These are phyloP conservation scores for Ogataea henricii DNA, from an alignment of 805 yeast genomes.

Conservation along the genomic window DNA sequence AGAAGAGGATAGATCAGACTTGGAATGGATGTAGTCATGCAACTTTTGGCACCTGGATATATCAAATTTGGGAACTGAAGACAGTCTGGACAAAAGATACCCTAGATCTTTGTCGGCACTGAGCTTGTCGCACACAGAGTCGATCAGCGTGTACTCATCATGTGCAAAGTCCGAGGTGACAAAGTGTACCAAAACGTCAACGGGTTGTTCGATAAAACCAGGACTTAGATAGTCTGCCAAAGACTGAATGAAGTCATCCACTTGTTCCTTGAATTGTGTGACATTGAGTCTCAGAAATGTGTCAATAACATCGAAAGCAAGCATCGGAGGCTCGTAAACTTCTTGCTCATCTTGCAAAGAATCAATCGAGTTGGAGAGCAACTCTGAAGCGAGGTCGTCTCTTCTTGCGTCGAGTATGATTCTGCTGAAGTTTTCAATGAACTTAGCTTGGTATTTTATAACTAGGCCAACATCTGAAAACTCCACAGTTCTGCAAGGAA, in stretches of 20 bases:
- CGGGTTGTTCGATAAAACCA: constrained; percentile 33
- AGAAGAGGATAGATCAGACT: constrained; percentile 11
- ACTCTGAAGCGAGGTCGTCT: constrained; percentile 19
- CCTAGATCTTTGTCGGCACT: constrained; percentile 19
- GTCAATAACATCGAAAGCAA: constrained; percentile 33
- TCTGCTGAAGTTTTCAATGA: constrained; percentile 28
- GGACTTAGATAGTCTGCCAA: constrained; percentile 38
- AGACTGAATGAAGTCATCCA: constrained; percentile 37
- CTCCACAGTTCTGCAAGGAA: constrained; percentile 26
- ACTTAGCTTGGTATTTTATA: constrained; percentile 14
- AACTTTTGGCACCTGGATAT: constrained; percentile 25
- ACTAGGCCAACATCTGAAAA: constrained; percentile 16
- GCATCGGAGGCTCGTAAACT: constrained; percentile 19
- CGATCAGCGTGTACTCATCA: constrained; percentile 38
- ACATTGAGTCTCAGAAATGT: constrained; percentile 29
- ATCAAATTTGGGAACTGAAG: constrained; percentile 23
- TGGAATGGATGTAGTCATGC: constrained; percentile 22
- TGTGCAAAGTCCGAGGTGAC: constrained; percentile 14
- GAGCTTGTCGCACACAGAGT: constrained; percentile 38
- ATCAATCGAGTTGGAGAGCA: constrained; percentile 30
- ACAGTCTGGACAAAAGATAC: constrained; percentile 6
- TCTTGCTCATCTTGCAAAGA: constrained; percentile 29
- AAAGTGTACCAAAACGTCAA: constrained; percentile 36
- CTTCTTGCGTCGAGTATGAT: constrained; percentile 21
- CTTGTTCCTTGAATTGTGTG: constrained; percentile 22